phyloP scores from a whole-genome alignment of 1,284 basidiomycete genomes.

The Mycosarcoma maydis region DNA sequence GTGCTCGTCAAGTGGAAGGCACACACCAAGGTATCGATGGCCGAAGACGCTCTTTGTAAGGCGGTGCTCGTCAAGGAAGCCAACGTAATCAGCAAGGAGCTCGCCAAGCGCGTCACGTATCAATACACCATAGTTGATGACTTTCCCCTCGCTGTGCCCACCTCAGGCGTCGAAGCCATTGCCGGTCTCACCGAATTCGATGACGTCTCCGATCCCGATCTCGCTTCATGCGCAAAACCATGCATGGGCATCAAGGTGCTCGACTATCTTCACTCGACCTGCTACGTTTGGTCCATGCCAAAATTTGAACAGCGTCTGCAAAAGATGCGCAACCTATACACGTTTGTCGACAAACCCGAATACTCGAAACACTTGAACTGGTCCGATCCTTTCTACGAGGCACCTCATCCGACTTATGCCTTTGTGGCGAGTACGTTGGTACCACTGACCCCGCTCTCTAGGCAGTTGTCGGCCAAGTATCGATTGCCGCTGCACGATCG shows the following conservation, averaged over 20 bases:
- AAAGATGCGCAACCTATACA: constrained; percentile 91
- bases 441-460: constrained; percentile 81
- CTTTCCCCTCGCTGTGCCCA: constrained; percentile 80
- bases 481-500: constrained; percentile 44
- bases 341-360: constrained; percentile 90
- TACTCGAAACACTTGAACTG: constrained; percentile 82
- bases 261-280: constrained; percentile 49
- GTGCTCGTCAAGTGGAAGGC: constrained; percentile 85
- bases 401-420: constrained; percentile 70
- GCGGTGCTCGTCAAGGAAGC: constrained; percentile 92
- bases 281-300: constrained; percentile 80
- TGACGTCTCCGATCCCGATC: constrained; percentile 70
- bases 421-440: constrained; percentile 86
- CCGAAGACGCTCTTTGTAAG: constrained; percentile 83
- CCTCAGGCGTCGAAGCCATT: constrained; percentile 81
- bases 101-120: constrained; percentile 84
- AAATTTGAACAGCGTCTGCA: constrained; percentile 86
- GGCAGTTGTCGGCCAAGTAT: constrained; percentile 69
- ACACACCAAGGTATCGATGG: constrained; percentile 73
- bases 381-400: constrained; percentile 84
- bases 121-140: constrained; percentile 90
- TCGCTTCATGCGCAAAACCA: constrained; percentile 69
- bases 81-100: constrained; percentile 72
- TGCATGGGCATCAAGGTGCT: constrained; percentile 89
- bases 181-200: constrained; percentile 88